These are phyloP conservation scores for Metschnikowia kunwiensis DNA, from an alignment of 805 yeast genomes.

Conservation along the genomic window DNA sequence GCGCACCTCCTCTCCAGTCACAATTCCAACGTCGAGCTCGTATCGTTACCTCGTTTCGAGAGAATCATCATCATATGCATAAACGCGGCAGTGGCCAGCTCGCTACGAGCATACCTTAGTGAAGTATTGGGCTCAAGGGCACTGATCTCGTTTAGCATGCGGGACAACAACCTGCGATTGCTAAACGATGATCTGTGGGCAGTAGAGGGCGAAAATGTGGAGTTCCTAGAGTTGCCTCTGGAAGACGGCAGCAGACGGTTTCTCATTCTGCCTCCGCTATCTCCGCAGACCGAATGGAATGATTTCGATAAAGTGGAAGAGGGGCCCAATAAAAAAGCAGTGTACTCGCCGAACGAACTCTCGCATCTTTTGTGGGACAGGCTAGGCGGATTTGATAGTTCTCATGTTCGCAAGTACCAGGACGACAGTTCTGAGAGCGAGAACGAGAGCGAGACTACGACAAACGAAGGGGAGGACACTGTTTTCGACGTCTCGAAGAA, in stretches of 20 bases:
- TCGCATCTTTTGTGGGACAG: conserved; percentile 44
- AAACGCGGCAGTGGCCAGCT: conserved; percentile 20
- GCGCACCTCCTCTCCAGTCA: conserved; percentile 24
- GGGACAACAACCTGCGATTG: conserved; percentile 26
- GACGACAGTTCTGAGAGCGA: conserved; percentile 15
- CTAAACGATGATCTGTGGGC: conserved; percentile 18
- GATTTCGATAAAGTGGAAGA: conserved; percentile 42
- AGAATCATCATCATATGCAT: conserved; percentile 36
- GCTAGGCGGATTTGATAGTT: conserved; percentile 39
- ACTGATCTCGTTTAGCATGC: conserved; percentile 30
- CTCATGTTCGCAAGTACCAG: conserved; percentile 30
- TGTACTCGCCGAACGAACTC: conserved; percentile 38
- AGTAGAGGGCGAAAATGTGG: conserved; percentile 15
- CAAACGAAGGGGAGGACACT: neutral
- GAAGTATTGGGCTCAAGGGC: conserved; percentile 16
- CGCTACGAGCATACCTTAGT: conserved; percentile 20
- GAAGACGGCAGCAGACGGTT: conserved; percentile 37
- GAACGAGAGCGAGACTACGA: neutral
- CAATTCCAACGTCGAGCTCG: conserved; percentile 31
- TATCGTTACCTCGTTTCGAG: conserved; percentile 31
- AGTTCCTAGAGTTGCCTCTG: conserved; percentile 40
- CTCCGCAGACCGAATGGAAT: conserved; percentile 45
- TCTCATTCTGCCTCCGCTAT: conserved; percentile 44
- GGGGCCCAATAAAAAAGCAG: conserved; percentile 36
- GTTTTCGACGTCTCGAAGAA: conserved; percentile 25